A percentile compares a stretch with the other conserved stretches of the same genome.
These are phyloP conservation scores for Suhomyces atakaporum DNA, from an alignment of 1,139 yeast species.

Conservation along the genomic window DNA sequence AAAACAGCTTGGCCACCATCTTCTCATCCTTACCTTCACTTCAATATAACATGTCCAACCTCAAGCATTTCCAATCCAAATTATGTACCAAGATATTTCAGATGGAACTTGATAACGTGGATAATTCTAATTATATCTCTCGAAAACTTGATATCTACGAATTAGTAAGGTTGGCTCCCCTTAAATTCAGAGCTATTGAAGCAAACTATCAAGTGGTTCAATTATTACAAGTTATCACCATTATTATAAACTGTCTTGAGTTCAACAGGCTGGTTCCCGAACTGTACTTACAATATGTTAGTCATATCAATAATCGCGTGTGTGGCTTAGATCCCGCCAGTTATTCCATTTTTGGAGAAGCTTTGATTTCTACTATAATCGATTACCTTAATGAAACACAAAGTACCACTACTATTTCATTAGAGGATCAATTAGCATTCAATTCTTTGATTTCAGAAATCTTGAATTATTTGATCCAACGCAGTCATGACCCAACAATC, in stretches of 20 bases:
- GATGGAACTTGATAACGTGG: slow-evolving; percentile 7
- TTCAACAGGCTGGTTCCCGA: slow-evolving; percentile 18
- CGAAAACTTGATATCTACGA: slow-evolving; percentile 13
- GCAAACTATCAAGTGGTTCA: slow-evolving; percentile 22
- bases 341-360: slow-evolving; percentile 26
- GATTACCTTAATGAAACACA: slow-evolving; percentile 13
- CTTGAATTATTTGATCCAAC: slow-evolving; percentile 18
- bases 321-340: slow-evolving; percentile 19
- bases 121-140: slow-evolving; percentile 3
- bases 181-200: slow-evolving; percentile 15
- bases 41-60: slow-evolving; percentile 11
- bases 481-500: slow-evolving; percentile 7
- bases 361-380: slow-evolving; percentile 21
- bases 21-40: slow-evolving; percentile 8
- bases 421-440: slow-evolving; percentile 15
- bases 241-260: slow-evolving; percentile 21
- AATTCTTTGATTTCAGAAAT: slow-evolving; percentile 17
- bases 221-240: slow-evolving; percentile 22
- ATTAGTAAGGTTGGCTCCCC: slow-evolving; percentile 8
- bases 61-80: slow-evolving; percentile 9
- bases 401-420: not conserved
- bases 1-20: not conserved
- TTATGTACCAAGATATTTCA: slow-evolving; percentile 13
- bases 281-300: slow-evolving; percentile 14
- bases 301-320: slow-evolving; percentile 24